Percentiles rank a stretch among this genome's conserved stretches.
phyloP scores from a whole-genome alignment of 345 rosid genomes.

The Citrus maxima region DNA sequence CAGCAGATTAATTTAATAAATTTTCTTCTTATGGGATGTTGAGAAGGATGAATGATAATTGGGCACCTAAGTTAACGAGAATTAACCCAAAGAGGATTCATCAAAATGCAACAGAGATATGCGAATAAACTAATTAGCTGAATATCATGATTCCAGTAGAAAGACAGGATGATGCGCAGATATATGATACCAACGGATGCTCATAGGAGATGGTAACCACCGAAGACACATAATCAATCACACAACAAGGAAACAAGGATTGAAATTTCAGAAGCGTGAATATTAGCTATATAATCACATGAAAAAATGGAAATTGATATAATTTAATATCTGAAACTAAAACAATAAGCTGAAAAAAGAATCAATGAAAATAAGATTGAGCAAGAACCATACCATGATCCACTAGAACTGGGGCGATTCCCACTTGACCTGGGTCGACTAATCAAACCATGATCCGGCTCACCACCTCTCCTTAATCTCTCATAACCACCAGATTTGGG shows the following conservation, averaged over 20 bases:
- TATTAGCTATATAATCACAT: background rate
- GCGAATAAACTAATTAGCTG: too few species aligned
- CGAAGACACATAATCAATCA: background rate
- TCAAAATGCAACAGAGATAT: background rate
- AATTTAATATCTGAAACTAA: background rate
- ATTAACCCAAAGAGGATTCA: background rate
- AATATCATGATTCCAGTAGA: background rate
- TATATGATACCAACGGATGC: background rate
- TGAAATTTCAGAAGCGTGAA: background rate
- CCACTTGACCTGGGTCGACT: constrained; percentile 60
- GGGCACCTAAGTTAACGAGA: background rate
- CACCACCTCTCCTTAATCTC: constrained; percentile 35
- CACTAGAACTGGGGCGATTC: constrained; percentile 59
- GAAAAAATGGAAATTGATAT: background rate
- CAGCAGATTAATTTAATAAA: background rate
- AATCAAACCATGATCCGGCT: constrained; percentile 36
- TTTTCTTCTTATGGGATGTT: background rate
- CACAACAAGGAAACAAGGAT: background rate
- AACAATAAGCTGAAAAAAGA: background rate
- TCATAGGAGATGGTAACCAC: background rate
- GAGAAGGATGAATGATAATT: background rate
- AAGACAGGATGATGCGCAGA: background rate
- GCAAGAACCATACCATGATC: constrained; percentile 43
- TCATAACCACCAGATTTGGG: constrained; percentile 76
- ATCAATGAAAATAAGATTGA: background rate